Conservation (phyloP, 2,329 filamentous ascomycete species). For the Neodidymelliopsis sp. region DNA sequence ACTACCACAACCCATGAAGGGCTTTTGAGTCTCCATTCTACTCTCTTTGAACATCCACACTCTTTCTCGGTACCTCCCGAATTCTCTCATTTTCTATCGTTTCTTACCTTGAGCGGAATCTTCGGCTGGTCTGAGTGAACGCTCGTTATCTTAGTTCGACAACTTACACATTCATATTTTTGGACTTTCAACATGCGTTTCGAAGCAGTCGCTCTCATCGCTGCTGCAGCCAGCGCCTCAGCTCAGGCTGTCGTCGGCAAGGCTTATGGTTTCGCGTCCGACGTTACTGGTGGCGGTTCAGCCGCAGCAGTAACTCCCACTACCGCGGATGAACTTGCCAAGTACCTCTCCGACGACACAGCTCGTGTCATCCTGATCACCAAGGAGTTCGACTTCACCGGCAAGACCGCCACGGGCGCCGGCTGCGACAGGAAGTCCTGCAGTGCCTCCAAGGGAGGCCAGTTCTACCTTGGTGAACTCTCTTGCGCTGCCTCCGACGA, state of each 20-base stretch:
- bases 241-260: constrained; percentile 35
- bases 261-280: constrained; percentile 34
- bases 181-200: constrained; percentile 35
- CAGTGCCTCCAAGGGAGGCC: constrained; percentile 24
- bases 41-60: constrained; percentile 1
- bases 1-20: not conserved
- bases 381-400: constrained; percentile 37
- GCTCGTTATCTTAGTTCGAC: constrained; percentile 20
- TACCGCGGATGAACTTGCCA: constrained; percentile 30
- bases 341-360: constrained; percentile 29
- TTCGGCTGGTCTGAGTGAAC: constrained; percentile 35
- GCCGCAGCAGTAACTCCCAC: constrained; percentile 32
- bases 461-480: constrained; percentile 33
- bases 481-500: constrained; percentile 25
- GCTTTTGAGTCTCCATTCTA: not conserved
- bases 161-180: too few relatives aligned
- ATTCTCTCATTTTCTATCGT: constrained; percentile 20
- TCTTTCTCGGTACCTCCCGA: constrained; percentile 15
- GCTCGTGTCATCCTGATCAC: constrained; percentile 32
- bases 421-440: constrained; percentile 32
- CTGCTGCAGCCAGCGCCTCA: constrained; percentile 24
- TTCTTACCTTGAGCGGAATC: constrained; percentile 27
- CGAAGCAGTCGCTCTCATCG: constrained; percentile 23
- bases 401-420: constrained; percentile 27
- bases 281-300: constrained; percentile 34